Conservation (phyloP, 768 basidiomycete species). For the Termitomyces titanicus region DNA sequence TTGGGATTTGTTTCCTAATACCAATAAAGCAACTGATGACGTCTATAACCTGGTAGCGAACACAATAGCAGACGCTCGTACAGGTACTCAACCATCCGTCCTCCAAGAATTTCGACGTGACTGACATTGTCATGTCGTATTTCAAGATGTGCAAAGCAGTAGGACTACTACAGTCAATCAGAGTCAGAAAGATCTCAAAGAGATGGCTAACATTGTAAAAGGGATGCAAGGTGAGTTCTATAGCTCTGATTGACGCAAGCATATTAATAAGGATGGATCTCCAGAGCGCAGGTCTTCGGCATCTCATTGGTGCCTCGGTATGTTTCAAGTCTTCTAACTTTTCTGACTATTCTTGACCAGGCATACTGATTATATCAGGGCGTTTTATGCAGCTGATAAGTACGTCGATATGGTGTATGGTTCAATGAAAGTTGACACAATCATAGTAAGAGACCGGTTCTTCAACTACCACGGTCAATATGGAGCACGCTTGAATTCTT, state of each 20-base stretch:
- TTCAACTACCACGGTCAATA: constrained; percentile 40
- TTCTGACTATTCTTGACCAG: not conserved
- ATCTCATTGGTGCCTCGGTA: constrained; percentile 4
- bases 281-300: not conserved
- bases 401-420: not conserved
- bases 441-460: constrained; percentile 22
- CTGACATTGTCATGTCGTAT: not conserved
- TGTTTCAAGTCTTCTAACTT: not conserved
- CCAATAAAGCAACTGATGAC: not conserved
- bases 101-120: not conserved
- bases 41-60: constrained; percentile 2
- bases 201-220: constrained; percentile 6
- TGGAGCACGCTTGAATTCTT: constrained; percentile 34
- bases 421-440: not conserved
- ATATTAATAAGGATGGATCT: not conserved
- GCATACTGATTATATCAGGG: not conserved
- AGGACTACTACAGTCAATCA: constrained; percentile 2
- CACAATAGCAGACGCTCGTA: constrained; percentile 6
- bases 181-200: not conserved
- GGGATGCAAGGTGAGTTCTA: not conserved
- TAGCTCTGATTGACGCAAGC: not conserved
- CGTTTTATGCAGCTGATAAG: constrained; percentile 11
- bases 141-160: constrained; percentile 4
- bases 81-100: not conserved
- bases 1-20: not conserved